Conservation (phyloP, 176 grass and related monocot species). For the Bromus sterilis region DNA sequence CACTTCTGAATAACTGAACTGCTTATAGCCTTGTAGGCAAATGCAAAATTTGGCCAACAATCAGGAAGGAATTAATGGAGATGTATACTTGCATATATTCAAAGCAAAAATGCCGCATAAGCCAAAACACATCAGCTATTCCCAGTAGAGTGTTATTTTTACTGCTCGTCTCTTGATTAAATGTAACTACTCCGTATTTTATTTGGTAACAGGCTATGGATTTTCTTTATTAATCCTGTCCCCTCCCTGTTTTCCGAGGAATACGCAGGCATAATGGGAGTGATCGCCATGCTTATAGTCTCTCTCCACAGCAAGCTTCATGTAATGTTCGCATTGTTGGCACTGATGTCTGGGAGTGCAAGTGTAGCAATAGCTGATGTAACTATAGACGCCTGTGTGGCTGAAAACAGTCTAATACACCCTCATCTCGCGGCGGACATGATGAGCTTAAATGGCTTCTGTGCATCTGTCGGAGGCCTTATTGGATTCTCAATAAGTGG, state of each 20-base stretch:
- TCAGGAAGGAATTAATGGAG: background rate
- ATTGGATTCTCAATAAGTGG: slow-evolving; percentile 88
- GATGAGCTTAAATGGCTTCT: slow-evolving; percentile 77
- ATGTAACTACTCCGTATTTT: background rate
- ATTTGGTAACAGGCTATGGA: background rate
- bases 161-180: background rate
- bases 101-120: background rate
- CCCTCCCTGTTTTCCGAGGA: slow-evolving; percentile 28
- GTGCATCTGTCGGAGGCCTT: slow-evolving; percentile 74
- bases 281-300: slow-evolving; percentile 64
- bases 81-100: background rate
- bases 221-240: background rate
- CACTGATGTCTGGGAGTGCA: slow-evolving; percentile 47
- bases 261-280: slow-evolving; percentile 68
- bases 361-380: slow-evolving; percentile 79
- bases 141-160: background rate
- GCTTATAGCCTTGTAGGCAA: background rate
- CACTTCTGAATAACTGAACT: background rate
- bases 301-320: slow-evolving; percentile 63
- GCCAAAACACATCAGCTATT: background rate
- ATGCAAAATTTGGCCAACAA: background rate
- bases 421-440: slow-evolving; percentile 73
- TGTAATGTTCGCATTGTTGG: slow-evolving; percentile 55
- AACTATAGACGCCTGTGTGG: slow-evolving; percentile 77
- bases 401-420: slow-evolving; percentile 58